Percentiles rank a stretch among this genome's conserved stretches.
Evolutionary conservation across 345 rosid genomes (phyloP).

Genomic region (Physaria fendleri): DNA sequence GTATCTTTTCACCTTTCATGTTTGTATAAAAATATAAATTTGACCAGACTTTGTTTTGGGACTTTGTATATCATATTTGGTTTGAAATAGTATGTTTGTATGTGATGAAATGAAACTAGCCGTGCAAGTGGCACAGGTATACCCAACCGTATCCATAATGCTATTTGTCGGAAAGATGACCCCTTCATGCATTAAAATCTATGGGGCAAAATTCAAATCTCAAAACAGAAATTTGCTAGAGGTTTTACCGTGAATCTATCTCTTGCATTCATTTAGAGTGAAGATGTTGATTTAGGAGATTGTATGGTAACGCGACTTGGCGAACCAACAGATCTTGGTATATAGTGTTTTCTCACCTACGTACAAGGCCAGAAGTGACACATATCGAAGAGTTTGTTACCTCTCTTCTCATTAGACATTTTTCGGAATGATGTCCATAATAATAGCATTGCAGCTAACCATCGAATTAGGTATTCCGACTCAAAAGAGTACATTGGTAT

Average conservation of each 20-base stretch:
- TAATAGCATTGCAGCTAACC: no score
- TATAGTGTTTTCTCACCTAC: no score
- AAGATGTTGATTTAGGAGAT: neutral
- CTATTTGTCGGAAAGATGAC: conserved; percentile 11
- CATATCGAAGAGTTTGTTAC: no score
- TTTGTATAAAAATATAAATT: neutral
- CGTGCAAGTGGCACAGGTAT: conserved; percentile 19
- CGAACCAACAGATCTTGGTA: no score
- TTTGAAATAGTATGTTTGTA: neutral
- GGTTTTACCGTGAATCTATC: neutral
- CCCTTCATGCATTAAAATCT: neutral
- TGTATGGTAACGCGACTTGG: no score
- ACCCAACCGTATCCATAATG: conserved; percentile 16
- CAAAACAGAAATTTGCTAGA: neutral
- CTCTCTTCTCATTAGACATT: no score
- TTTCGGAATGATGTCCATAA: no score
- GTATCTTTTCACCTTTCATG: neutral
- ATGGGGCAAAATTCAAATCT: neutral
- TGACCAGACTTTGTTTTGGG: no score
- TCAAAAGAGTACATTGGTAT: no score
- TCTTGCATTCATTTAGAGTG: neutral
- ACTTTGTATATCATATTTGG: no score
- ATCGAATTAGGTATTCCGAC: no score
- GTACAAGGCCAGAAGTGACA: no score
- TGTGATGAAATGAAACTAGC: neutral